These are phyloP conservation scores for Cordyceps militaris DNA, from an alignment of 2,329 filamentous ascomycete species.

Conservation along the genomic window DNA sequence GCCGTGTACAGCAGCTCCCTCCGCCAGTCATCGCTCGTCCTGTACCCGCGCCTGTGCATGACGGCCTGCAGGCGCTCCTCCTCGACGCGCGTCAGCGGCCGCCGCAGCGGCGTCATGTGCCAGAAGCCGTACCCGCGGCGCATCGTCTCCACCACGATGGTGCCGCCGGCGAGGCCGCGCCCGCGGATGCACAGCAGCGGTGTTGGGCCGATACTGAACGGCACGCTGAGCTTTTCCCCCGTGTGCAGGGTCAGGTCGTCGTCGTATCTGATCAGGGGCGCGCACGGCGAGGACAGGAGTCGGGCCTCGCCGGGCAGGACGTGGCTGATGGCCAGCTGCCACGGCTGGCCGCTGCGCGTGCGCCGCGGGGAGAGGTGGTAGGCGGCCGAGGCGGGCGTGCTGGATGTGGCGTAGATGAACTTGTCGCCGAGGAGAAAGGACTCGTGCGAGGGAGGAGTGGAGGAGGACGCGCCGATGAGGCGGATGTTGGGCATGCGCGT, in stretches of 20 bases:
- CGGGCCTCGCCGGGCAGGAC: slow-evolving; percentile 8
- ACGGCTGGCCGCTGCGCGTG: slow-evolving; percentile 5
- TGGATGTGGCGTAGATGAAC: neutral
- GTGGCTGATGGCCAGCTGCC: slow-evolving; percentile 1
- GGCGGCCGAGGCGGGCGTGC: neutral
- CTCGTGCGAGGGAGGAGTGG: neutral
- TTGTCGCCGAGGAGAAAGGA: neutral
- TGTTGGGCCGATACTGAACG: slow-evolving; percentile 6
- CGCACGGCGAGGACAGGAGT: neutral
- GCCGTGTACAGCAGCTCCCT: slow-evolving; percentile 5
- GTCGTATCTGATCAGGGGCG: slow-evolving; percentile 1
- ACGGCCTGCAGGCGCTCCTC: neutral
- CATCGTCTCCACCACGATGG: neutral
- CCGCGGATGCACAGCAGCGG: slow-evolving; percentile 6
- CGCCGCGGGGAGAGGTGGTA: slow-evolving; percentile 8
- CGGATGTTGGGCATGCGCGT: neutral
- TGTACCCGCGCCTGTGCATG: slow-evolving; percentile 1
- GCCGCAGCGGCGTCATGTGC: slow-evolving; percentile 2
- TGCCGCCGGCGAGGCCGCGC: neutral
- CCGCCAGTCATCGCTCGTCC: slow-evolving; percentile 5
- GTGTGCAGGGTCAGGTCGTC: slow-evolving; percentile 8
- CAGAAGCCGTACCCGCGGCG: neutral
- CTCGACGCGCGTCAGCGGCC: neutral
- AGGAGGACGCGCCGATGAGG: neutral
- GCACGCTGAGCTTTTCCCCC: neutral